Percentiles rank a stretch among this genome's conserved stretches.
These are phyloP conservation scores for Talaromyces wortmannii DNA, from an alignment of 495 filamentous ascomycete species.

Conservation along the genomic window DNA sequence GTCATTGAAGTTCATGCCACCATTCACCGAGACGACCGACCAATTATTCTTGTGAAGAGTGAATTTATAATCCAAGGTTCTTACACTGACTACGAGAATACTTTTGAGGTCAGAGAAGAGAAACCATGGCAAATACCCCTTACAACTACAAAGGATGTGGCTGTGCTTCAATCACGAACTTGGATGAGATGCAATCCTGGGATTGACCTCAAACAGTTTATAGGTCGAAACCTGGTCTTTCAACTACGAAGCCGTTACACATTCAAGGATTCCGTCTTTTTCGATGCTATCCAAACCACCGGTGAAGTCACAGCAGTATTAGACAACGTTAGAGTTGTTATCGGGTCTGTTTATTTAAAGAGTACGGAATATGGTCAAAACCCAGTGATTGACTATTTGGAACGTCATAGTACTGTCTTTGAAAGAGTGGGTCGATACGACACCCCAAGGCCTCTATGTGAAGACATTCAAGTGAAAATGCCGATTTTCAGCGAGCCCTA, in stretches of 20 bases:
- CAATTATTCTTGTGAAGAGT: conserved; percentile 95
- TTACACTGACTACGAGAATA: conserved; percentile 92
- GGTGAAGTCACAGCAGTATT: conserved; percentile 90
- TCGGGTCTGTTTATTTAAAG: conserved; percentile 89
- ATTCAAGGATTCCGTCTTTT: conserved; percentile 90
- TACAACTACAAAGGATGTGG: conserved; percentile 77
- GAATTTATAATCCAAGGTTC: conserved; percentile 93
- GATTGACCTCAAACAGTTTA: conserved; percentile 68
- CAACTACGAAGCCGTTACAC: conserved; percentile 83
- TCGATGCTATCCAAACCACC: conserved; percentile 82
- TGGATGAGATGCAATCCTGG: conserved; percentile 74
- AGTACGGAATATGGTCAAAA: conserved; percentile 89
- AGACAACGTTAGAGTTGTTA: conserved; percentile 90
- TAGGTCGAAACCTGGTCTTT: conserved; percentile 89
- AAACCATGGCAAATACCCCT: conserved; percentile 91
- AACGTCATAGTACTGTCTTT: conserved; percentile 86
- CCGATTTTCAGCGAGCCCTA: conserved; percentile 95
- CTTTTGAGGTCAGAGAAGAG: conserved; percentile 94
- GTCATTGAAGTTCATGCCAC: conserved; percentile 98
- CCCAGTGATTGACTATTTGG: conserved; percentile 91
- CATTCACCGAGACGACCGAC: conserved; percentile 72
- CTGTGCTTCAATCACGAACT: conserved; percentile 87
- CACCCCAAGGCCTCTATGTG: conserved; percentile 88
- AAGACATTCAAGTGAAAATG: conserved; percentile 78
- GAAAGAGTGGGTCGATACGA: conserved; percentile 96